Percentiles rank a stretch among this genome's conserved stretches.
Conservation (phyloP, 257 asterid genomes). For the Prunella vulgaris region DNA sequence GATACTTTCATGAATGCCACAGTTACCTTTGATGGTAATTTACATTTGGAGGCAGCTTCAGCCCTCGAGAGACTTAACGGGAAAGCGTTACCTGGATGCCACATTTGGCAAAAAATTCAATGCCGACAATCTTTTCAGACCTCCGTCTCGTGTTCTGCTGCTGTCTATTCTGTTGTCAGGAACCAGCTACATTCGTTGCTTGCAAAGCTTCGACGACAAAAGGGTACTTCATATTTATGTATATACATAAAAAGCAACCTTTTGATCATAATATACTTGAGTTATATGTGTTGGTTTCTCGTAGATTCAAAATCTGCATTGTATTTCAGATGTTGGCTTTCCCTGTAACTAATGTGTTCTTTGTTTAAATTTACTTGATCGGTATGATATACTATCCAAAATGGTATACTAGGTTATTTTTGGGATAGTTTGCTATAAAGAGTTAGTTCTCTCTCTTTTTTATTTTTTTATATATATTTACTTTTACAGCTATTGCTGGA, state of each 20-base stretch:
- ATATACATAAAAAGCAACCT: too few species aligned
- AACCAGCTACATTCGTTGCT: conserved; percentile 45
- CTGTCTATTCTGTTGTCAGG: conserved; percentile 63
- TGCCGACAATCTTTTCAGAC: conserved; percentile 70
- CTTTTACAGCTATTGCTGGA: too few species aligned
- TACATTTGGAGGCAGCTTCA: conserved; percentile 86
- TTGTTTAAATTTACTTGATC: too few species aligned
- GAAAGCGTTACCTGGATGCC: conserved; percentile 69
- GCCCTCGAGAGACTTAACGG: conserved; percentile 80
- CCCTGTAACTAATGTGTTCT: too few species aligned
- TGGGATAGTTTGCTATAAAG: too few species aligned
- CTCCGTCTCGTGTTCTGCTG: conserved; percentile 68
- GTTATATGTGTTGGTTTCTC: not conserved
- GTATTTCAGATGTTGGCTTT: too few species aligned
- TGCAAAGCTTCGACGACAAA: conserved; percentile 34
- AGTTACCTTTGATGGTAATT: conserved; percentile 69
- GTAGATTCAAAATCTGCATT: too few species aligned
- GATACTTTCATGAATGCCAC: conserved; percentile 55
- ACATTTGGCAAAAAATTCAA: conserved; percentile 76
- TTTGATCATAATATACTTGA: conserved; percentile 9
- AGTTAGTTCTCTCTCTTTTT: too few species aligned
- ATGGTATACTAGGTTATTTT: too few species aligned
- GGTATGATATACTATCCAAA: too few species aligned
- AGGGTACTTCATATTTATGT: conserved; percentile 33
- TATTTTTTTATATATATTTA: too few species aligned